Evolutionary conservation across 2,329 filamentous ascomycete genomes (phyloP).

Genomic region (Lachnellula cervina): DNA sequence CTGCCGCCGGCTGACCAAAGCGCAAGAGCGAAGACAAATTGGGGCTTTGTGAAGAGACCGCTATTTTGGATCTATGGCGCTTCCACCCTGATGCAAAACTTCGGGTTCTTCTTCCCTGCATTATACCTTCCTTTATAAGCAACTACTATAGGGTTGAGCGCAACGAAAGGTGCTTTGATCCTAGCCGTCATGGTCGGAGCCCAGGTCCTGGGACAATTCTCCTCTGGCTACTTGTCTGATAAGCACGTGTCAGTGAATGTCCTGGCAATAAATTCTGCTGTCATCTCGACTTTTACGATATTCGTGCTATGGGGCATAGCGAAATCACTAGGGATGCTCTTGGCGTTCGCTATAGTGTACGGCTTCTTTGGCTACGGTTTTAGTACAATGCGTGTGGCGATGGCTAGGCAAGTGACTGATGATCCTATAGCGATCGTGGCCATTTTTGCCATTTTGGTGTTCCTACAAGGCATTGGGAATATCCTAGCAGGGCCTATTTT

Average conservation of each 20-base stretch:
- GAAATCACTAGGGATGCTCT: conserved; percentile 39
- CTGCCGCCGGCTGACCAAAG: conserved; percentile 36
- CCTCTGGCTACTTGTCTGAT: conserved; percentile 46
- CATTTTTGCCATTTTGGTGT: conserved; percentile 29
- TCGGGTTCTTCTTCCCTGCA: conserved; percentile 46
- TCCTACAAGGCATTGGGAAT: conserved; percentile 32
- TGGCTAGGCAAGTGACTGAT: conserved; percentile 30
- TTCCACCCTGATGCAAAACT: conserved; percentile 43
- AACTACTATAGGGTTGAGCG: conserved; percentile 57
- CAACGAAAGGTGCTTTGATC: conserved; percentile 57
- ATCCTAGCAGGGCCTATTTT: conserved; percentile 31
- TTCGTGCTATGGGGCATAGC: conserved; percentile 50
- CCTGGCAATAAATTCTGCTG: conserved; percentile 39
- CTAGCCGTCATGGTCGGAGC: conserved; percentile 46
- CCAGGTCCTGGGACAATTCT: conserved; percentile 45
- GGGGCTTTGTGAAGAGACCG: conserved; percentile 38
- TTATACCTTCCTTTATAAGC: conserved; percentile 62
- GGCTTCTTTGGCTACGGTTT: conserved; percentile 53
- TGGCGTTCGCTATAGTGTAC: conserved; percentile 46
- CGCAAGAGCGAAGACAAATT: conserved; percentile 38
- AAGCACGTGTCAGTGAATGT: conserved; percentile 36
- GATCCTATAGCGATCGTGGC: conserved; percentile 27
- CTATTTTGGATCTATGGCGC: conserved; percentile 44
- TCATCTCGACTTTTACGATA: conserved; percentile 42
- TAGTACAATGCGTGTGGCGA: conserved; percentile 42